phyloP scores from a whole-genome alignment of 192 early-diverging fungal genomes.

The Linnemannia schmuckeri region DNA sequence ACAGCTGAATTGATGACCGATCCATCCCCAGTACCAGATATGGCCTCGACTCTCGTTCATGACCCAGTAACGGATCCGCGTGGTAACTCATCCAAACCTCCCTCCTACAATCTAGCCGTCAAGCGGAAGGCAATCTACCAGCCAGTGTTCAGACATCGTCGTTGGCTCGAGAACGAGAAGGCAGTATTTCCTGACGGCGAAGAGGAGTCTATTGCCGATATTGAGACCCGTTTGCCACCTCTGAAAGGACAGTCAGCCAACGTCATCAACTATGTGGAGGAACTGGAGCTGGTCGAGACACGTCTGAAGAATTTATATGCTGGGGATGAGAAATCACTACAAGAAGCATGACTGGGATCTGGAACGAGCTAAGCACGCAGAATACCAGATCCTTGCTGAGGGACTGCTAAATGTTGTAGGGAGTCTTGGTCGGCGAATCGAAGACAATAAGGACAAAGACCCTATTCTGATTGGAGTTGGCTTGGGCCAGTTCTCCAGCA shows the following conservation, averaged over 20 bases:
- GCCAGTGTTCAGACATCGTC: no score
- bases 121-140: neutral
- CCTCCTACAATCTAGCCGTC: constrained; percentile 3
- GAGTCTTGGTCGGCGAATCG: neutral
- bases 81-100: no score
- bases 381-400: neutral
- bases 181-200: neutral
- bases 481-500: neutral
- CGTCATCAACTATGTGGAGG: neutral
- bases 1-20: no score
- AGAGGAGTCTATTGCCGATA: neutral
- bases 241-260: neutral
- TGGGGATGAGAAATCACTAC: neutral
- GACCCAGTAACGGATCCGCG: no score
- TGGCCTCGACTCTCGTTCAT: no score
- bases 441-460: neutral
- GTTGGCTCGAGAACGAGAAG: neutral
- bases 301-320: neutral
- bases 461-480: neutral
- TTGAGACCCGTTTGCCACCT: neutral
- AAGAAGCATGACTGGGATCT: neutral
- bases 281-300: constrained; percentile 7
- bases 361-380: neutral
- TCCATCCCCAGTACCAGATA: no score
- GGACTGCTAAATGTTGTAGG: neutral